Evolutionary conservation across 2,329 filamentous ascomycete species (phyloP).

Genomic region (Mariannaea sp.): DNA sequence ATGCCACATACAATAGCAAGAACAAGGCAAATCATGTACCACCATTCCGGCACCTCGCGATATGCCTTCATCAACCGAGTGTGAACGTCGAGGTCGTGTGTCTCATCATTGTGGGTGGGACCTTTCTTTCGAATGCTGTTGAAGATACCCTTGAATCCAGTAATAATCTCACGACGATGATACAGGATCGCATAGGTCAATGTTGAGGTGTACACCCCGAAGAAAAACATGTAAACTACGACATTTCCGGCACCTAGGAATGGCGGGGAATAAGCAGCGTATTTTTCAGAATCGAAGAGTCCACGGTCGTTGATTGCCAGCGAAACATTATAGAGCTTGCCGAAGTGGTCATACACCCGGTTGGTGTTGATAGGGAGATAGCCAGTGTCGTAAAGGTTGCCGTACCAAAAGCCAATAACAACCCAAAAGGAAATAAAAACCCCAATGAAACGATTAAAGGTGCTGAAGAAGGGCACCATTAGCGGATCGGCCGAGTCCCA

Average conservation of each 20-base stretch:
- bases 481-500: slow-evolving; percentile 51
- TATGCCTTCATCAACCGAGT: slow-evolving; percentile 55
- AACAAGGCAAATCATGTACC: slow-evolving; percentile 53
- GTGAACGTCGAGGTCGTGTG: slow-evolving; percentile 52
- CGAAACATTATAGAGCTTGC: slow-evolving; percentile 52
- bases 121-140: slow-evolving; percentile 52
- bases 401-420: slow-evolving; percentile 62
- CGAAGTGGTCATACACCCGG: slow-evolving; percentile 56
- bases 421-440: slow-evolving; percentile 60
- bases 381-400: slow-evolving; percentile 60
- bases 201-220: slow-evolving; percentile 58
- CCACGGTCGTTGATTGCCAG: slow-evolving; percentile 48
- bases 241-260: slow-evolving; percentile 56
- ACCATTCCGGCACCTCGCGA: slow-evolving; percentile 58
- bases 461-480: slow-evolving; percentile 61
- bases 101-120: slow-evolving; percentile 43
- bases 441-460: slow-evolving; percentile 65
- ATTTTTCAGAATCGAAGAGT: slow-evolving; percentile 52
- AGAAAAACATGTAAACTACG: slow-evolving; percentile 60
- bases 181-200: slow-evolving; percentile 57
- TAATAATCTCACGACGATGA: slow-evolving; percentile 56
- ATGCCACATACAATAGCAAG: slow-evolving; percentile 52
- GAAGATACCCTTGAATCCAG: slow-evolving; percentile 54
- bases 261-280: slow-evolving; percentile 56
- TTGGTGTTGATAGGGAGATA: slow-evolving; percentile 61